Base-by-base conservation (phyloP, 2,329 filamentous ascomycete species). In the Exophiala alcalophila region DNA sequence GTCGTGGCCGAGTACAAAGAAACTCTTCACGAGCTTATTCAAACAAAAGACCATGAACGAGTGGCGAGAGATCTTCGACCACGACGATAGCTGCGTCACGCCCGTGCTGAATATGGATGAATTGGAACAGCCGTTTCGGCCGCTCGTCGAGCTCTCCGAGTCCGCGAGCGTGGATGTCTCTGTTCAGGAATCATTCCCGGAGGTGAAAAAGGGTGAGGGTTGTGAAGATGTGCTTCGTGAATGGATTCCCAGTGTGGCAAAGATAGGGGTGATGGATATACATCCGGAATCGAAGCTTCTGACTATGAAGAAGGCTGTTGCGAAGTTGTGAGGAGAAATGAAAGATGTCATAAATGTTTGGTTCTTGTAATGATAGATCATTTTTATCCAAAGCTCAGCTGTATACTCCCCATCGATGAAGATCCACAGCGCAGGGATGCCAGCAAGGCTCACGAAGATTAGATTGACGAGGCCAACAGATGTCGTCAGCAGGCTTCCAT, bases 71-170 rank as follows among this genome's bases (percentile, higher is more conserved):
- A 70, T 94, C 3, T 97, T 96, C 60, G 86, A 94, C 61, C 84
- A 84, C 9, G 91, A 84, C 0, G 91, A 97, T 66, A 90, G 90
- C 1, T 97, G 91, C 62, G 89, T 85, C 50, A 87, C 86, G n/a
- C 90, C 91, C 0, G 86, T 96, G 1, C 69, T 94, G 27, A 80
- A 80, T 21, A 85, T 88, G 53, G 59, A 55, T 0, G 89, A 95
- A 66, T 69, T 94, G 16, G 78, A 86, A 57, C 49, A 60, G 14
- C 65, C 71, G 20, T 67, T 69, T 41, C 57, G 64, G 16, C 60
- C 65, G 9, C 60, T 65, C 5, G 68, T 73, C 24, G 66, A 59
- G 25, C 64, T 96, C 57, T 74, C 71, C 24, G 72, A 71, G 14
- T 88, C 86, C 6, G 88, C 89, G 0, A 80, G 76, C 15, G 65